Conservation (phyloP, 2,329 filamentous ascomycete species). For the Penicillium thymicola region DNA sequence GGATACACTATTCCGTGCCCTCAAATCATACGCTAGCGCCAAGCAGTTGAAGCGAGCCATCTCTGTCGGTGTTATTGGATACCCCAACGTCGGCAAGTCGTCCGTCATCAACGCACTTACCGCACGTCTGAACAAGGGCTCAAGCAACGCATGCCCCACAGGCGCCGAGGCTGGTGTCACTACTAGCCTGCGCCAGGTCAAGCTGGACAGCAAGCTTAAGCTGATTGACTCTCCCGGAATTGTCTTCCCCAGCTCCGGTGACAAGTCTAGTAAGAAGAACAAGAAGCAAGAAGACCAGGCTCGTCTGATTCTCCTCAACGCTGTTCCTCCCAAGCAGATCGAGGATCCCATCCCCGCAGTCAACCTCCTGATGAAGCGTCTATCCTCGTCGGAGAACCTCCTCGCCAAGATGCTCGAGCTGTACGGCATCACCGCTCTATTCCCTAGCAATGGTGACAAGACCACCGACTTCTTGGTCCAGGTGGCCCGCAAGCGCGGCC, state of each 20-base stretch:
- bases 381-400: slow-evolving; percentile 70
- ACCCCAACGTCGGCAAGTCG: slow-evolving; percentile 94
- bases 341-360: slow-evolving; percentile 88
- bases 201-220: slow-evolving; percentile 91
- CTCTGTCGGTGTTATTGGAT: slow-evolving; percentile 89
- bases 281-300: slow-evolving; percentile 71
- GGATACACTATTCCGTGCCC: slow-evolving; percentile 76
- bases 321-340: slow-evolving; percentile 89
- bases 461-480: slow-evolving; percentile 92
- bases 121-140: slow-evolving; percentile 65
- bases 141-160: slow-evolving; percentile 70
- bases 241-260: slow-evolving; percentile 70
- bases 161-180: slow-evolving; percentile 92
- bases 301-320: slow-evolving; percentile 82
- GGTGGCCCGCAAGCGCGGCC: slow-evolving; percentile 86
- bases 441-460: slow-evolving; percentile 66
- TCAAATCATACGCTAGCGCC: slow-evolving; percentile 81
- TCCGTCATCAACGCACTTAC: slow-evolving; percentile 94
- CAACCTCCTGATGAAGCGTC: slow-evolving; percentile 73
- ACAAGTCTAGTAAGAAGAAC: slow-evolving; percentile 54
- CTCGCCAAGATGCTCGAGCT: slow-evolving; percentile 75
- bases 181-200: slow-evolving; percentile 81
- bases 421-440: slow-evolving; percentile 79
- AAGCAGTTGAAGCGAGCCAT: slow-evolving; percentile 85
- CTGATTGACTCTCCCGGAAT: slow-evolving; percentile 93